Conservation (phyloP, 495 filamentous ascomycete genomes). For the Durotheca rogersii region DNA sequence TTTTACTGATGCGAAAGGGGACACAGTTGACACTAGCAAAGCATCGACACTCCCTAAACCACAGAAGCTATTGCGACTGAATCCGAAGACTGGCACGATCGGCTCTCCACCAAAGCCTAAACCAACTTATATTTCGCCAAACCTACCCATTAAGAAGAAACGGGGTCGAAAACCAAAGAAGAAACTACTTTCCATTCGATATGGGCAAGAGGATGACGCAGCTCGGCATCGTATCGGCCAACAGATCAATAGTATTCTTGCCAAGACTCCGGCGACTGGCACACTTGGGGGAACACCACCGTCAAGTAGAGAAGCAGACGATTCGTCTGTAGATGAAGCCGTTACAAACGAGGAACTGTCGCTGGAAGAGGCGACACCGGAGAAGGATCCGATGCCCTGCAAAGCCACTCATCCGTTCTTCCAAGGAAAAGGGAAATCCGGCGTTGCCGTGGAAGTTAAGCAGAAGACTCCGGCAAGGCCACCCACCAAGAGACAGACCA, state of each 20-base stretch:
- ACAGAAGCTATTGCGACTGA: conserved; percentile 49
- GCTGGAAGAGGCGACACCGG: neutral
- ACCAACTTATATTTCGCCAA: neutral
- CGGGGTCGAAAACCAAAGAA: conserved; percentile 16
- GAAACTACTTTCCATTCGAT: conserved; percentile 35
- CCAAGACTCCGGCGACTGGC: conserved; percentile 5
- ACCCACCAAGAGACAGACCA: conserved; percentile 27
- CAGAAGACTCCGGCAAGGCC: conserved; percentile 17
- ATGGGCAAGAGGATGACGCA: conserved; percentile 34
- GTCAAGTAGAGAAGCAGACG: conserved; percentile 6
- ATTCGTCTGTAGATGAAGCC: neutral
- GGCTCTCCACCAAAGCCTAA: conserved; percentile 53
- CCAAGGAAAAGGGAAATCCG: conserved; percentile 42
- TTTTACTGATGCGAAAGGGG: neutral
- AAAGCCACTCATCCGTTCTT: conserved; percentile 87
- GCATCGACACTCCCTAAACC: conserved; percentile 32
- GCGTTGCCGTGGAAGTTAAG: conserved; percentile 12
- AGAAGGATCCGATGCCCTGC: conserved; percentile 32
- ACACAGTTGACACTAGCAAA: neutral
- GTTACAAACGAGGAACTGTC: neutral
- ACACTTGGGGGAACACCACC: conserved; percentile 12
- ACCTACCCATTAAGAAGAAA: conserved; percentile 1
- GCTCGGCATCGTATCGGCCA: conserved; percentile 39
- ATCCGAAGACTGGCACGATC: conserved; percentile 54
- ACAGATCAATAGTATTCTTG: conserved; percentile 39